Evolutionary conservation across 2,329 filamentous ascomycete genomes (phyloP), one percentile per base, ranked within the genome.

Genomic region (Fusarium acutatum): DNA sequence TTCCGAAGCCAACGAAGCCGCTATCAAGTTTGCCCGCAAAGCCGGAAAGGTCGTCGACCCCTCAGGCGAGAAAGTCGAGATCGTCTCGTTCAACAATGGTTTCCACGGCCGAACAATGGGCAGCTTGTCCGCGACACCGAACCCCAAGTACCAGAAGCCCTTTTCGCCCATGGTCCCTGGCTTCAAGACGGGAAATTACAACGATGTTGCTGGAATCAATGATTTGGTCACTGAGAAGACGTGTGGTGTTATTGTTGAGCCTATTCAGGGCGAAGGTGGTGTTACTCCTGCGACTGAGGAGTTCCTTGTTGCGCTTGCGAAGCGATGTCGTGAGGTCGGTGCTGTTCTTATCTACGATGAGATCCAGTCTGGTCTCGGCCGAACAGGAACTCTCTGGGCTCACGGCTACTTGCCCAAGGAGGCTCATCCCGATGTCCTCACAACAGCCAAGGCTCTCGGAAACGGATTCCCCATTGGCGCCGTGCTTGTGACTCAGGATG

Each of bases 41-140:
- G 92, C 93, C 28, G 95, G 95, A 77, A 96, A 96, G 82, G 85
- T 90, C 15, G 78, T 91, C 34, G 92, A 95, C 72, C 90, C 93
- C 2, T 90, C 90, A 0, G 92, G 93, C 53, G 83, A 82, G 26
- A 97, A 98, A 85, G 83, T 90, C 77, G 95, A 98, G 79, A 84
- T 99, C 53, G 94, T 98, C 58, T 97, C 94, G 22, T 99, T 98
- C 86, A 86, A 94, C 77, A 92, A 93, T 77, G 95, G 94, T 43
- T 99, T 99, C 88, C 96, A 99, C 83, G 96, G 96, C 77, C 92
- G 96, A 67, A 98, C 96, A 22, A 97, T 98, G 94, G 96, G 96
- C 58, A 91, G 92, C 65, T 85, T 99, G 49, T 97, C 94, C n/a
- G 96, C 96, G 17, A 99, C 96, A 10, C 96, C 95, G 53, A 99